Conservation (phyloP, 208 protist species). For the Crithidia fasciculata region DNA sequence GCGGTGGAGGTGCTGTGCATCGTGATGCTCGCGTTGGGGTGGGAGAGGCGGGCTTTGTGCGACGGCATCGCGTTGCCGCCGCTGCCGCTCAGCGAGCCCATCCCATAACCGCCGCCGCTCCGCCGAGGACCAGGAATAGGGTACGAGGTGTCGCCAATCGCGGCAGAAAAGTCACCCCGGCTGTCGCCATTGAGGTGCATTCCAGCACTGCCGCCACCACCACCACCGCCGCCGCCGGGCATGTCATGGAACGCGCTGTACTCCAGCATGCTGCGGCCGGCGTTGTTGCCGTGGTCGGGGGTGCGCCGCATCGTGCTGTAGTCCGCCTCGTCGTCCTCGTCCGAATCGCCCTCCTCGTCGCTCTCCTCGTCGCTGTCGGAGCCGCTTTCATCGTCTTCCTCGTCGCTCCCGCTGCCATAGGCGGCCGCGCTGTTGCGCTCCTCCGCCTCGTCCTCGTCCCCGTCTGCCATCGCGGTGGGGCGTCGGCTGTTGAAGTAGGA, state of each 20-base stretch:
- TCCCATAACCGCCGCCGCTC: slow-evolving; percentile 1
- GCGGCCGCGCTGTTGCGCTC: background rate
- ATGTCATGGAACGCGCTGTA: slow-evolving; percentile 30
- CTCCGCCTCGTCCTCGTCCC: slow-evolving; percentile 18
- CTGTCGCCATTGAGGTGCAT: slow-evolving; percentile 3
- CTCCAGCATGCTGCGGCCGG: slow-evolving; percentile 18
- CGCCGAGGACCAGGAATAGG: background rate
- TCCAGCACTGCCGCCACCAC: background rate
- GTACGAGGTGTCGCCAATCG: background rate
- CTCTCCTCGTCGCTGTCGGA: slow-evolving; percentile 9
- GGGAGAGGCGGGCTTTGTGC: background rate
- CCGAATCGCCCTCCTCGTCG: slow-evolving; percentile 5
- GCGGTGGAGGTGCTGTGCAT: background rate
- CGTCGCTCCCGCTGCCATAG: slow-evolving; percentile 18
- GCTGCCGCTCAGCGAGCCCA: slow-evolving; percentile 9
- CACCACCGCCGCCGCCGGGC: background rate
- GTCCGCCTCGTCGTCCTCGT: slow-evolving; percentile 24
- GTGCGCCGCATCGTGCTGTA: slow-evolving; percentile 29
- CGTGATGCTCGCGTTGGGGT: slow-evolving; percentile 7
- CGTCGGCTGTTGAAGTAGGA: slow-evolving; percentile 4
- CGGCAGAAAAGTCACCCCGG: slow-evolving; percentile 1
- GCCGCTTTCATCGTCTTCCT: slow-evolving; percentile 5
- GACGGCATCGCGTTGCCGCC: background rate
- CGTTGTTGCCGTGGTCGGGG: slow-evolving; percentile 5
- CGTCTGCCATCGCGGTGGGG: background rate